A percentile compares a stretch with the other conserved stretches of the same genome.
phyloP scores from a whole-genome alignment of 495 filamentous ascomycete genomes.

The Hypoxylon cercidicola region DNA sequence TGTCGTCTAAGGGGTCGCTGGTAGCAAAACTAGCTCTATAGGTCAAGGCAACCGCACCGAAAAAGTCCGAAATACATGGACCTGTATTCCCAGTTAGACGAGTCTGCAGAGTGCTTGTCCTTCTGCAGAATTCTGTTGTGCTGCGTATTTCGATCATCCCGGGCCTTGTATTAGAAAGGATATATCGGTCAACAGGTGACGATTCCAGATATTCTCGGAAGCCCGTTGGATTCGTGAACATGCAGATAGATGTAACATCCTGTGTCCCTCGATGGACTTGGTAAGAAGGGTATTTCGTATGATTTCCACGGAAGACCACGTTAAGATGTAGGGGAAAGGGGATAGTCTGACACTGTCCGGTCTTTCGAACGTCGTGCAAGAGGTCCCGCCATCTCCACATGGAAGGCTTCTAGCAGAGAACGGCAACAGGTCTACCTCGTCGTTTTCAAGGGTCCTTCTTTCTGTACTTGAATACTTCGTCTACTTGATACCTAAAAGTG shows the following conservation, averaged over 20 bases:
- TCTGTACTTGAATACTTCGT: slow-evolving; percentile 26
- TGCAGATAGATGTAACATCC: slow-evolving; percentile 12
- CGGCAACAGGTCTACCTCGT: neutral
- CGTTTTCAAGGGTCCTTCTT: neutral
- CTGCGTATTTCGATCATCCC: neutral
- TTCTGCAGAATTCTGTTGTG: slow-evolving; percentile 1
- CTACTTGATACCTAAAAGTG: slow-evolving; percentile 40
- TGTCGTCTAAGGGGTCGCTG: neutral
- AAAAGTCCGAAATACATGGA: neutral
- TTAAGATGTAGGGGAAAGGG: neutral
- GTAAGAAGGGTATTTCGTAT: neutral
- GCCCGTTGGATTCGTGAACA: neutral
- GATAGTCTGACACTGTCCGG: neutral
- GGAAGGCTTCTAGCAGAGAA: slow-evolving; percentile 21
- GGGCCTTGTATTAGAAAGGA: neutral
- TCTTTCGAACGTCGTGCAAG: slow-evolving; percentile 21
- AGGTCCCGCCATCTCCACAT: slow-evolving; percentile 9
- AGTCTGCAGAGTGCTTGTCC: slow-evolving; percentile 12
- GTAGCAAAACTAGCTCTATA: neutral
- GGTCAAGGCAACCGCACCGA: neutral
- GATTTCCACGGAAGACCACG: neutral
- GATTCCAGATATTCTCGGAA: neutral
- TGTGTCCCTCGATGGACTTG: neutral
- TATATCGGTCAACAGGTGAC: slow-evolving; percentile 4
- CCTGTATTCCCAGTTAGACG: slow-evolving; percentile 7